Evolutionary conservation across 2,329 filamentous ascomycete genomes (phyloP).

Genomic region (Phyllosticta paracitricarpa): DNA sequence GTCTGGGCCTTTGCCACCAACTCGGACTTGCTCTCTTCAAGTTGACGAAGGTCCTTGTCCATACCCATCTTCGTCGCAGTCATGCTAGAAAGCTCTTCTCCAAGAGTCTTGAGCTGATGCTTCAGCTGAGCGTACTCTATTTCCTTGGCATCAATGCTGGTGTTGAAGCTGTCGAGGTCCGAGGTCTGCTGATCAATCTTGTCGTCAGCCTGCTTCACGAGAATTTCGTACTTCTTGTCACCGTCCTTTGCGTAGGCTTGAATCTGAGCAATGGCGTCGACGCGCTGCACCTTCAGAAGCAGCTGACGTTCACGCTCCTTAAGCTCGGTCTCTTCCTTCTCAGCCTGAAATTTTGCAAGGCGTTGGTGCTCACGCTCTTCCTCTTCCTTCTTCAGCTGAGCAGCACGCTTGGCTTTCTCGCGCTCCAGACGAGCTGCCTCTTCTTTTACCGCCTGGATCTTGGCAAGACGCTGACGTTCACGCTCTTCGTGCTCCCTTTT

Average conservation of each 20-base stretch:
- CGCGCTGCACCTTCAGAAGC: background rate
- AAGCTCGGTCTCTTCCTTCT: conserved; percentile 1
- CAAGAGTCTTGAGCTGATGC: background rate
- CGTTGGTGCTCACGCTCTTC: background rate
- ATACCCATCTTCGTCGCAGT: background rate
- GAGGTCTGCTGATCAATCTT: background rate
- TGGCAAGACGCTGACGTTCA: background rate
- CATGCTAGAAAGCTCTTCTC: background rate
- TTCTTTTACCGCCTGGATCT: background rate
- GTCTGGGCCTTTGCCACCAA: background rate
- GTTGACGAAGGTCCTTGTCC: background rate
- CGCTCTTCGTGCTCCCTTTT: background rate
- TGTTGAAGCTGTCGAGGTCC: background rate
- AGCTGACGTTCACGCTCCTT: background rate
- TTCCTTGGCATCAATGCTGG: background rate
- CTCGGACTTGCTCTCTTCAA: background rate
- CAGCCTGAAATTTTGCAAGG: background rate
- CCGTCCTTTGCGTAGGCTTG: background rate
- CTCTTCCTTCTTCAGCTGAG: background rate
- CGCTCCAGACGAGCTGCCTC: background rate
- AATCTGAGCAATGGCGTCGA: background rate
- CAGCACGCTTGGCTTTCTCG: background rate
- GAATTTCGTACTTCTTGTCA: background rate
- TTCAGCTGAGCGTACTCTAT: background rate
- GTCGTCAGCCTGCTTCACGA: background rate